These are phyloP conservation scores for Caloboletus firmus DNA, from an alignment of 1,284 basidiomycete genomes.

Conservation along the genomic window DNA sequence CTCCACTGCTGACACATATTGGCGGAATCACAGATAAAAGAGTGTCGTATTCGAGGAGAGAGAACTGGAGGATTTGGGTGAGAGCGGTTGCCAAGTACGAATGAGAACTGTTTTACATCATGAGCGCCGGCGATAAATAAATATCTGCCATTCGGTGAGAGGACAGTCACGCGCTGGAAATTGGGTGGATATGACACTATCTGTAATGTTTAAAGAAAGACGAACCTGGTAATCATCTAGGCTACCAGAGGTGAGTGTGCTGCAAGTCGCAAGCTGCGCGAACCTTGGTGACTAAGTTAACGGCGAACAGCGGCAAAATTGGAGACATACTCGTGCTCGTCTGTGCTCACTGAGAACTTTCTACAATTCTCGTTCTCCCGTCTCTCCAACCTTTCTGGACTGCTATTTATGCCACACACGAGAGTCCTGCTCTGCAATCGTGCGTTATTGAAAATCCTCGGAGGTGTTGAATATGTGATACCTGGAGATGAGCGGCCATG, in stretches of 20 bases:
- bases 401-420: constrained; percentile 84
- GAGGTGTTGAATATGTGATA: constrained; percentile 32
- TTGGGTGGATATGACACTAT: constrained; percentile 5
- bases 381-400: constrained; percentile 56
- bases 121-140: constrained; percentile 64
- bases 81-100: constrained; percentile 1
- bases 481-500: constrained; percentile 70
- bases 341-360: constrained; percentile 59
- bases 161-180: constrained; percentile 72
- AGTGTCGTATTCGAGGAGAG: constrained; percentile 67
- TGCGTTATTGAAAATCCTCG: constrained; percentile 4
- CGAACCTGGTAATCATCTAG: constrained; percentile 81
- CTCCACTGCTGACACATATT: constrained; percentile 55
- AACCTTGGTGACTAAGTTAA: constrained; percentile 46
- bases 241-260: constrained; percentile 61
- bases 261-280: constrained; percentile 48
- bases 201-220: neutral
- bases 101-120: constrained; percentile 45
- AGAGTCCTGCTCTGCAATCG: constrained; percentile 48
- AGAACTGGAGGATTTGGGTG: constrained; percentile 48
- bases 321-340: constrained; percentile 33
- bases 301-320: neutral
- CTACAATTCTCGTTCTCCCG: constrained; percentile 84
- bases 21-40: constrained; percentile 50
- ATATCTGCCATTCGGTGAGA: constrained; percentile 64